Conservation (phyloP, 1,284 basidiomycete genomes). For the Leucoagaricus sp. region DNA sequence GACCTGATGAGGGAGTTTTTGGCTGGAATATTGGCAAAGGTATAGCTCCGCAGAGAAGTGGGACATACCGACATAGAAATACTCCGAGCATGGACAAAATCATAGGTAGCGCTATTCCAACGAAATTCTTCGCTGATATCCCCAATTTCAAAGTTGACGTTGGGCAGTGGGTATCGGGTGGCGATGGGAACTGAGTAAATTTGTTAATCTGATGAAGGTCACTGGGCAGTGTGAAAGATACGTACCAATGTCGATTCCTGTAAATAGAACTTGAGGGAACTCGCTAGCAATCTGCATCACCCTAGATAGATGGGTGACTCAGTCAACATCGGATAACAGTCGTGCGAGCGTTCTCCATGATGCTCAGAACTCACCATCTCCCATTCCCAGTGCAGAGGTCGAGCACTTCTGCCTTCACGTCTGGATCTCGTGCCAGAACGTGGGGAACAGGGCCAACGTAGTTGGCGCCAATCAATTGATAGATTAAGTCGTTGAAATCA, state of each 20-base stretch:
- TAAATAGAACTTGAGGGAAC: slow-evolving; percentile 63
- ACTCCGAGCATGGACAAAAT: slow-evolving; percentile 63
- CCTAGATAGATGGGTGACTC: slow-evolving; percentile 42
- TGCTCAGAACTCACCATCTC: slow-evolving; percentile 52
- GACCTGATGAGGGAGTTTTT: slow-evolving; percentile 36
- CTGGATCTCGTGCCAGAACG: slow-evolving; percentile 41
- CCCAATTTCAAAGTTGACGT: slow-evolving; percentile 64
- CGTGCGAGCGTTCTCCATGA: neutral
- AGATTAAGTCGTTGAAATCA: slow-evolving; percentile 48
- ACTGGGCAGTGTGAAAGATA: slow-evolving; percentile 11
- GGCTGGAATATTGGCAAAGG: neutral
- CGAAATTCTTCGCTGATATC: slow-evolving; percentile 54
- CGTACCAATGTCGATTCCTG: slow-evolving; percentile 71
- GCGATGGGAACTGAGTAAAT: slow-evolving; percentile 61
- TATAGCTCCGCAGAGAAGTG: slow-evolving; percentile 1
- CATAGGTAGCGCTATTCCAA: slow-evolving; percentile 52
- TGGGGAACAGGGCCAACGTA: slow-evolving; percentile 60
- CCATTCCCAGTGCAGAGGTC: slow-evolving; percentile 75
- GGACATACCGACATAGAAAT: slow-evolving; percentile 58
- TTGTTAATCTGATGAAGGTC: slow-evolving; percentile 13
- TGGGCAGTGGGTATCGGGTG: slow-evolving; percentile 55
- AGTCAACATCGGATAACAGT: slow-evolving; percentile 23
- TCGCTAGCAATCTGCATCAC: slow-evolving; percentile 66
- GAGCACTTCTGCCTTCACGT: slow-evolving; percentile 50
- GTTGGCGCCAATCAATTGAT: slow-evolving; percentile 47